Evolutionary conservation across 2,329 filamentous ascomycete species (phyloP), one percentile per base, ranked within the genome.

Genomic region (Penicillium sp.): DNA sequence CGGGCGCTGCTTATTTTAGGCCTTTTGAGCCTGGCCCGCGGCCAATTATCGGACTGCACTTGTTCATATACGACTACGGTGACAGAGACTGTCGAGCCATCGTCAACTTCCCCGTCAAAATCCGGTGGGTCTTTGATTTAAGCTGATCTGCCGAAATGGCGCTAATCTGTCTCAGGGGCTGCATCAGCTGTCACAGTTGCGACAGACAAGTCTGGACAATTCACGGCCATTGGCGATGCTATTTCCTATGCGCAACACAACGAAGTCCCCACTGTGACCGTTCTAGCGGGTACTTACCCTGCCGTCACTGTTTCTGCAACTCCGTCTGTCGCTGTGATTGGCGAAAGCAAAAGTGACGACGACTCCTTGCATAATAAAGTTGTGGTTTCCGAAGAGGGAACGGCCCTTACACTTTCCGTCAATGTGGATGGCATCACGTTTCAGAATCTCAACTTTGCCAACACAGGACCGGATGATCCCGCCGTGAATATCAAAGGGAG

Each of bases 261-360:
- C 48, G 71, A 67, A 1, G 69, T 77, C 19, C 71, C 79, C 1
- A 79, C 79, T 0, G 76, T 82, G 1, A 73, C 75, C n/a, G 70
- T 81, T 16, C 69, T 75, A 5, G 71, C 76, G 1, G 79, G 79
- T 13, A 80, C 76, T 0, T 82, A 81, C 56, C 78, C 81, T 53
- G 69, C 71, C 7, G 67, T 81, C 22, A 70, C 70, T 0, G 69
- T 82, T 4, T 61, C 68, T 10, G 77, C 73, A 1, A 77, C 75
- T 0, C 71, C 74, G 3, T 68, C 77, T 0, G 74, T 81, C 11
- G 77, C 78, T 0, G 67, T 82, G 14, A 59, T 77, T 11, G 79
- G 77, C 16, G 64, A 74, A 43, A 66, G 65, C 0, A 59, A 69
- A 0, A 65, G 63, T 9, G 51, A 64, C 22, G 64, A 58, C 44